Evolutionary conservation across 192 early-diverging fungal genomes (phyloP).

Genomic region (Entomortierella lignicola): DNA sequence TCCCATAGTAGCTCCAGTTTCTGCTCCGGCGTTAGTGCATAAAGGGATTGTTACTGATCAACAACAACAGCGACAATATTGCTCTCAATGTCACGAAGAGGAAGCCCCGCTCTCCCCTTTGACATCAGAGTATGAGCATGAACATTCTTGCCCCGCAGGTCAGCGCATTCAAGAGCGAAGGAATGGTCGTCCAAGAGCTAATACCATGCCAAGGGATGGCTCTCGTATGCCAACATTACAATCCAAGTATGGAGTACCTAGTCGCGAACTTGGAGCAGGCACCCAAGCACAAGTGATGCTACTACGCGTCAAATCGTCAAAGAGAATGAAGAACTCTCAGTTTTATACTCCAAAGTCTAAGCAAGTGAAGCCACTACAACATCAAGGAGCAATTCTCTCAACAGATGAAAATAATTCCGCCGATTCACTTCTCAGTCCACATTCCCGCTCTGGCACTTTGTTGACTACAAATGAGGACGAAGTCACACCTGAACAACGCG

Average conservation of each 20-base stretch:
- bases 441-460: slow-evolving; percentile 17
- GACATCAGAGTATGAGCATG: slow-evolving; percentile 36
- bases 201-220: slow-evolving; percentile 1
- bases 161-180: slow-evolving; percentile 23
- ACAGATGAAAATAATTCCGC: neutral
- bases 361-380: neutral
- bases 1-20: neutral
- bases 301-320: slow-evolving; percentile 31
- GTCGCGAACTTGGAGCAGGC: slow-evolving; percentile 36
- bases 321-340: too few relatives aligned
- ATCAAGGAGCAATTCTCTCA: neutral
- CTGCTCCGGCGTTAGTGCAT: too few relatives aligned
- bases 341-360: neutral
- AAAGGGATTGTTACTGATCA: neutral
- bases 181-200: neutral
- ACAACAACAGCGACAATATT: neutral
- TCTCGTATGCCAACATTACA: slow-evolving; percentile 29
- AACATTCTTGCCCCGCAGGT: slow-evolving; percentile 23
- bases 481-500: slow-evolving; percentile 42
- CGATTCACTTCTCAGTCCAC: slow-evolving; percentile 9
- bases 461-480: slow-evolving; percentile 41
- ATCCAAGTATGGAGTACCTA: slow-evolving; percentile 47
- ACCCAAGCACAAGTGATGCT: slow-evolving; percentile 50
- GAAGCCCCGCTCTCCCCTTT: slow-evolving; percentile 7
- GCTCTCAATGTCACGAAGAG: too few relatives aligned